A percentile compares a stretch with the other conserved stretches of the same genome.
These are phyloP conservation scores for Prunus yedoensis DNA, from an alignment of 331 rosid species.

Conservation along the genomic window DNA sequence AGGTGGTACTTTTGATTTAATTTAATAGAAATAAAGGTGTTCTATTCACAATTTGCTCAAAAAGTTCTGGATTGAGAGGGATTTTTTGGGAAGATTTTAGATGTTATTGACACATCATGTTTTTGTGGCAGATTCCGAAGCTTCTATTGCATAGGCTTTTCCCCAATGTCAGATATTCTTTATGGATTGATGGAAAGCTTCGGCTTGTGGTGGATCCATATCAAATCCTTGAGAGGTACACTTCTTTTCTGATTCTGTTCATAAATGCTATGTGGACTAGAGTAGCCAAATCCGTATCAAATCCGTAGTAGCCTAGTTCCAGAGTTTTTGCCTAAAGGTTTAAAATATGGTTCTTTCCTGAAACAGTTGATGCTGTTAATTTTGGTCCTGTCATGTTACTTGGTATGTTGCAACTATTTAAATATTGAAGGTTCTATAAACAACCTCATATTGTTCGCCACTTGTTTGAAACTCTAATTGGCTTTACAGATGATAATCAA, in stretches of 20 bases:
- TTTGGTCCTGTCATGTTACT: background rate
- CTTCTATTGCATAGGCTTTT: slow-evolving; percentile 96
- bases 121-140: slow-evolving; percentile 77
- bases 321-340: background rate
- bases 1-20: background rate
- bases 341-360: background rate
- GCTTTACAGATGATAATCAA: background rate
- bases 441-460: background rate
- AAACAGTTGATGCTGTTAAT: slow-evolving; percentile 8
- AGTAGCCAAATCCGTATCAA: too few species aligned
- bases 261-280: slow-evolving; percentile 8
- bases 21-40: background rate
- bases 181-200: slow-evolving; percentile 99
- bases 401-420: background rate
- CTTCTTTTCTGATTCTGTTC: background rate
- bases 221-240: slow-evolving; percentile 87
- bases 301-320: background rate
- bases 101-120: slow-evolving; percentile 14
- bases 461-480: background rate
- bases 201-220: slow-evolving; percentile 83
- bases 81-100: background rate
- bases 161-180: slow-evolving; percentile 78
- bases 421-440: background rate
- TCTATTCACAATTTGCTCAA: background rate
- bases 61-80: background rate